A percentile compares a stretch with the other conserved stretches of the same genome.
Evolutionary conservation across 345 rosid species (phyloP).

Genomic region (Lenwebbia sp.): DNA sequence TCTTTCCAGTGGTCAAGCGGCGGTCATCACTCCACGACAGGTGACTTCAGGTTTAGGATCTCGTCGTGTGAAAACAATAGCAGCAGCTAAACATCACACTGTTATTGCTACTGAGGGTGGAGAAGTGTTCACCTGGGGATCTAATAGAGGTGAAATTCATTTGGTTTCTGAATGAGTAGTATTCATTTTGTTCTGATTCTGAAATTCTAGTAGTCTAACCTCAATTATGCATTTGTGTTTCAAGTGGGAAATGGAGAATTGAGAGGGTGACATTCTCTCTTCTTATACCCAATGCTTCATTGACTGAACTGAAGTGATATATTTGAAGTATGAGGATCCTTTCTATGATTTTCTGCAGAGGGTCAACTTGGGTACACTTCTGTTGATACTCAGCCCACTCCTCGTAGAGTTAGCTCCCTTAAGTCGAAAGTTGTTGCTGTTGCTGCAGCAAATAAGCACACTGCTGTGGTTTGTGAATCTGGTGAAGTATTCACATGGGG

Average conservation of each 20-base stretch:
- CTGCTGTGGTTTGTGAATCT: slow-evolving; percentile 80
- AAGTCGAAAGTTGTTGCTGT: slow-evolving; percentile 70
- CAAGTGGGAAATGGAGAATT: background rate
- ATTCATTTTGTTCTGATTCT: background rate
- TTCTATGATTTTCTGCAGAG: slow-evolving; percentile 32
- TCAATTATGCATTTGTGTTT: background rate
- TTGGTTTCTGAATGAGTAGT: background rate
- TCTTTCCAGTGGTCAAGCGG: slow-evolving; percentile 85
- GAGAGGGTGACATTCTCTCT: background rate
- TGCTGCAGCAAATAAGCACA: slow-evolving; percentile 95
- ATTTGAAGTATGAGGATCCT: background rate
- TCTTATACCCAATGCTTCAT: background rate
- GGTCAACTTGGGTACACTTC: slow-evolving; percentile 98
- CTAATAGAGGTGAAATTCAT: slow-evolving; percentile 71
- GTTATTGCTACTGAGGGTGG: slow-evolving; percentile 89
- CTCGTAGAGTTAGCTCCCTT: slow-evolving; percentile 82
- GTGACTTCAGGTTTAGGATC: slow-evolving; percentile 77
- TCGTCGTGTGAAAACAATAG: slow-evolving; percentile 81
- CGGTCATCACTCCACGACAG: slow-evolving; percentile 94
- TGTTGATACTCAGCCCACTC: slow-evolving; percentile 94
- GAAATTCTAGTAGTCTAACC: background rate
- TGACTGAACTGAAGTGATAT: background rate
- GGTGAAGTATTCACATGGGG: slow-evolving; percentile 99
- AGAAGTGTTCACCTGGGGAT: slow-evolving; percentile 95
- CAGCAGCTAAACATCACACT: slow-evolving; percentile 98